phyloP scores from a whole-genome alignment of 768 basidiomycete genomes.

The Lentinula aciculospora region DNA sequence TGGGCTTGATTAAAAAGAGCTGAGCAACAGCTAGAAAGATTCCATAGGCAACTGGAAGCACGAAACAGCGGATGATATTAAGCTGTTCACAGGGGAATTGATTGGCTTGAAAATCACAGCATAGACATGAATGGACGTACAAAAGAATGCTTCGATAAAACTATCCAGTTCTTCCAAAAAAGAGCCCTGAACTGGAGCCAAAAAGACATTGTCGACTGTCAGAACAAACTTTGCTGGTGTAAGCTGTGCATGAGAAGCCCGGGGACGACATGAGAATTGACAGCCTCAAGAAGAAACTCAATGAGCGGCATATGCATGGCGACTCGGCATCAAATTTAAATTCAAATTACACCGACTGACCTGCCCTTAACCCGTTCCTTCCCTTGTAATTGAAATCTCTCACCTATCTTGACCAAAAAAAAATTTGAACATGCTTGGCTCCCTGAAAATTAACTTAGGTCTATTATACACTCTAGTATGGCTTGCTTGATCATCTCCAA shows the following conservation, averaged over 20 bases:
- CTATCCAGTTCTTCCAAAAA: conserved; percentile 72
- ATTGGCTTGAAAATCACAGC: background rate
- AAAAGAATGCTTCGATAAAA: conserved; percentile 58
- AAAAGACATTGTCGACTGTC: conserved; percentile 23
- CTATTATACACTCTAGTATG: no score
- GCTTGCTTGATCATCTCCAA: no score
- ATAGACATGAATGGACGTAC: conserved; percentile 34
- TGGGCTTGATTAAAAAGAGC: conserved; percentile 49
- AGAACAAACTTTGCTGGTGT: conserved; percentile 19
- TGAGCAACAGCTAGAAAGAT: conserved; percentile 63
- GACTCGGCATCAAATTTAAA: no score
- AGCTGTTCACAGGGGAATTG: conserved; percentile 27
- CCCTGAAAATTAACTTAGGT: no score
- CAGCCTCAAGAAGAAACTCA: background rate
- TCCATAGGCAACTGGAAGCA: conserved; percentile 62
- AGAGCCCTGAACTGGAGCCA: conserved; percentile 57
- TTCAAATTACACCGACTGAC: background rate
- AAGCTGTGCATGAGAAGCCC: background rate
- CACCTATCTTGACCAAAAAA: no score
- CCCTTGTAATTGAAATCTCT: no score
- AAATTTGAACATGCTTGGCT: no score
- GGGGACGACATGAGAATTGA: background rate
- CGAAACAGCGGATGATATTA: conserved; percentile 55
- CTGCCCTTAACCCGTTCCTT: background rate
- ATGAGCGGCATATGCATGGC: background rate